Evolutionary conservation across 2,329 filamentous ascomycete genomes (phyloP).

Genomic region (Pseudogymnoascus sp.): DNA sequence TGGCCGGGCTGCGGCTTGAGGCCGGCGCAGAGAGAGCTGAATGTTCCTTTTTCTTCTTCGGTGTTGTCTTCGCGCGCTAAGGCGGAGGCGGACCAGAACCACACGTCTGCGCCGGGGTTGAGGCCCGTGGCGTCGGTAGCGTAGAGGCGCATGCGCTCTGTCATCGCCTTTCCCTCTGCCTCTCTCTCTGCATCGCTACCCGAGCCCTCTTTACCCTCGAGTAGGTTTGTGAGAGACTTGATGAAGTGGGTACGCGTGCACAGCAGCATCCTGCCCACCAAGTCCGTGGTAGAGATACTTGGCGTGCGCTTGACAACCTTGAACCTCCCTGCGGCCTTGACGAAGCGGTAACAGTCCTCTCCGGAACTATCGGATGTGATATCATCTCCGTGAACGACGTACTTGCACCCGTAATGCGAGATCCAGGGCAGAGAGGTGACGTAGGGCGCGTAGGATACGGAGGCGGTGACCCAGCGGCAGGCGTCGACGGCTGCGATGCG

Average conservation of each 20-base stretch:
- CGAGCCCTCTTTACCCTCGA: slow-evolving; percentile 65
- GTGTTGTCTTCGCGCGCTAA: slow-evolving; percentile 28
- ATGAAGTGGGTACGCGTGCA: slow-evolving; percentile 96
- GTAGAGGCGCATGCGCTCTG: slow-evolving; percentile 72
- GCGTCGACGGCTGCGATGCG: slow-evolving; percentile 84
- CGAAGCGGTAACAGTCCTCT: slow-evolving; percentile 95
- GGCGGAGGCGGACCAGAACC: slow-evolving; percentile 63
- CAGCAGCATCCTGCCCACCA: slow-evolving; percentile 95
- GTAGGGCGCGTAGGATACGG: slow-evolving; percentile 81
- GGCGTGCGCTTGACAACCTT: slow-evolving; percentile 95
- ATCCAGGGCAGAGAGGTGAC: slow-evolving; percentile 93
- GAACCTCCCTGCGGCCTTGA: slow-evolving; percentile 89
- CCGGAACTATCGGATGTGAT: slow-evolving; percentile 91
- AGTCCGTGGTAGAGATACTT: slow-evolving; percentile 91
- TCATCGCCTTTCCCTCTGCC: slow-evolving; percentile 59
- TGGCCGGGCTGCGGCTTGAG: slow-evolving; percentile 68
- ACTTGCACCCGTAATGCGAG: slow-evolving; percentile 87
- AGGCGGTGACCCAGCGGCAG: slow-evolving; percentile 86
- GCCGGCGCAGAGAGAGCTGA: slow-evolving; percentile 62
- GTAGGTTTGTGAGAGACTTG: slow-evolving; percentile 61
- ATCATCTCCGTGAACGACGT: slow-evolving; percentile 94
- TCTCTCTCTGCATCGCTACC: slow-evolving; percentile 62
- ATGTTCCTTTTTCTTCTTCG: slow-evolving; percentile 55
- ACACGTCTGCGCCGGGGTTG: slow-evolving; percentile 73
- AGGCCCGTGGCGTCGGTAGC: slow-evolving; percentile 79